Evolutionary conservation across 2,329 filamentous ascomycete species (phyloP), one percentile per base, ranked within the genome.

Genomic region (Colletotrichum cereale): DNA sequence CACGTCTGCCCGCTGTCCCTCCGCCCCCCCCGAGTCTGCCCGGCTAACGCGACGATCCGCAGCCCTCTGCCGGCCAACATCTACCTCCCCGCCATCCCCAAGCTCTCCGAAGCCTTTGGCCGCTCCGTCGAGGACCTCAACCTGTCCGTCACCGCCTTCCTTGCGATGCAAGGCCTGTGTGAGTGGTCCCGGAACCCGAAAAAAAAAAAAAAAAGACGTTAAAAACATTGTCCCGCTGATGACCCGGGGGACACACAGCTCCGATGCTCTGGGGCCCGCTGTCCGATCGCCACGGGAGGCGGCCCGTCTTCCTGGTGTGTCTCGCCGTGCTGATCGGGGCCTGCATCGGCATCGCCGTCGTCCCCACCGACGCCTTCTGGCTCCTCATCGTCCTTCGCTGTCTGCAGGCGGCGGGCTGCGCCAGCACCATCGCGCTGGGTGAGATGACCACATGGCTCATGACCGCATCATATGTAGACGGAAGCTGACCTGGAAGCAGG

Each of bases 181-280:
- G 3, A 47, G 42, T 38, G 0, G n/a, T n/a, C n/a, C n/a, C n/a
- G n/a, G n/a, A n/a, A n/a, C n/a, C n/a, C n/a, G n/a, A n/a, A n/a
- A n/a, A n/a, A n/a, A n/a, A n/a, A n/a, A n/a, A n/a, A n/a, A n/a
- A n/a, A n/a, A n/a, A n/a, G n/a, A n/a, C n/a, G n/a, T n/a, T n/a
- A n/a, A n/a, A n/a, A n/a, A n/a, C n/a, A n/a, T n/a, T n/a, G n/a
- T n/a, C n/a, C n/a, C n/a, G n/a, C n/a, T n/a, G n/a, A n/a, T n/a
- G n/a, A n/a, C n/a, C n/a, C n/a, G n/a, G n/a, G n/a, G n/a, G n/a
- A n/a, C n/a, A n/a, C n/a, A 52, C 31, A 65, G 75, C 79, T 1
- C 79, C 79, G 1, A 80, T 80, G 77, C 74, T 81, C 7, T 81
- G 80, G 80, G 79, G 79, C 8, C 75, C 80, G 1, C 67, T 81